phyloP scores from a whole-genome alignment of 495 filamentous ascomycete genomes.

The Penicillium manginii region DNA sequence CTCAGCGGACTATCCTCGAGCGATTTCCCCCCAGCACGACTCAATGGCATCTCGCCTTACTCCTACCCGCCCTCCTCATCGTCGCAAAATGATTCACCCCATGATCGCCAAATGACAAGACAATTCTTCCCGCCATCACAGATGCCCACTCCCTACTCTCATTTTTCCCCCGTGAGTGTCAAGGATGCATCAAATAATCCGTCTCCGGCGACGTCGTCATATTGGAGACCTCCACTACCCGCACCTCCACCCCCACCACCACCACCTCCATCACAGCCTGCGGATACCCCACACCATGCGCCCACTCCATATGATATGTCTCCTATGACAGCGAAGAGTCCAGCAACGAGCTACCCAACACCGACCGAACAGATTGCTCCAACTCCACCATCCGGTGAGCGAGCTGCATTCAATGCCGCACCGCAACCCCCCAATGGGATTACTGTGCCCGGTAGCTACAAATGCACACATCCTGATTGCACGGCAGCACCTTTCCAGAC shows the following conservation, averaged over 20 bases:
- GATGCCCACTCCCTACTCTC: conserved; percentile 44
- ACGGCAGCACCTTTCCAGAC: conserved; percentile 89
- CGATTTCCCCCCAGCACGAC: conserved; percentile 24
- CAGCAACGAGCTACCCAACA: conserved; percentile 45
- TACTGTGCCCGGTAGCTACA: conserved; percentile 45
- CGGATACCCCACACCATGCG: conserved; percentile 8
- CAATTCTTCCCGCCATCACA: conserved; percentile 30
- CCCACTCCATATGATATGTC: conserved; percentile 32
- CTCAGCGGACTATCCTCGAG: conserved; percentile 32
- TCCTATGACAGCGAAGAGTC: conserved; percentile 38
- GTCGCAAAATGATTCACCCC: conserved; percentile 39
- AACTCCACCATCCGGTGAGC: conserved; percentile 24
- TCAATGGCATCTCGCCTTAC: conserved; percentile 26
- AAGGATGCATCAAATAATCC: conserved; percentile 45
- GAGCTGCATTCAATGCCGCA: conserved; percentile 23
- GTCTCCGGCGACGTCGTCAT: conserved; percentile 38
- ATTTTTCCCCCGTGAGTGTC: conserved; percentile 43
- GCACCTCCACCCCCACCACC: conserved; percentile 15
- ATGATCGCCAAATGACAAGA: conserved; percentile 34
- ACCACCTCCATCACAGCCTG: conserved; percentile 10
- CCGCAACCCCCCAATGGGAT: conserved; percentile 30
- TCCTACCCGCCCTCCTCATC: conserved; percentile 31
- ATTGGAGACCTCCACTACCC: conserved; percentile 33
- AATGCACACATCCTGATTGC: conserved; percentile 75
- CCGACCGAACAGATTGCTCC: conserved; percentile 41